Base-by-base conservation (phyloP, 2,329 filamentous ascomycete genomes). In the Talaromyces sp. region DNA sequence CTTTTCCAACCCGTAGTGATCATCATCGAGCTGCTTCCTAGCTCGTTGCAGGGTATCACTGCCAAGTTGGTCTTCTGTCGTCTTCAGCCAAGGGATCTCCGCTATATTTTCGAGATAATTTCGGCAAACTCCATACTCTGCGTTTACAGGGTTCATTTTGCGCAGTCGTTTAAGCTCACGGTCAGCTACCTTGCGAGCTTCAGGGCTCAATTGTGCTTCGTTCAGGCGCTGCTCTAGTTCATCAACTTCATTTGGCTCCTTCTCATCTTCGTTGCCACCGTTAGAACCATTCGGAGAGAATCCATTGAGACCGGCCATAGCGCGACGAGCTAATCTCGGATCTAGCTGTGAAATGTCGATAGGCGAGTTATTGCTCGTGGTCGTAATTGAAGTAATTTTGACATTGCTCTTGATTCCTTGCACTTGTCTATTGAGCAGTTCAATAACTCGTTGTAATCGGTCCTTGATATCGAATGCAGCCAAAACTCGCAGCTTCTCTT, bases 111-210 rank as follows among this genome's bases (percentile, higher is more conserved):
- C 95, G 13, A 99, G 84, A 79, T 97, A 99, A 59, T 93, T 96
- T 69, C 94, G 85, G 69, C 91, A 92, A 13, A 99, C 94, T 68
- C 95, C 92, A 74, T 97, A 97, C 74, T 99, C 95, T 43, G 96
- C 94, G 74, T 98, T 95, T 60, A 92, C 92, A 0, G 95, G 93
- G 73, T 92, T 93, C 92, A 98, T 98, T 81, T 97, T 97, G 73
- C 91, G 91, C 67, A 99, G 80, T 25, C 95, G 85, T 73, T 92
- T 91, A 56, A 99, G 78, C 77, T 99, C 95, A 62, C 93, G 86
- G 65, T 96, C 90, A 1, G 93, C 94, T n/a, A 96, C 88, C 80
- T 95, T 97, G 67, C 89, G 86, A 7, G 93, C 93, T 69, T 99
- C 95, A 0, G 90, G 85, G 0, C 90, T 90, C 49, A 99, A 84